Evolutionary conservation across 2,329 filamentous ascomycete species (phyloP).

Genomic region (Onygenales sp.): DNA sequence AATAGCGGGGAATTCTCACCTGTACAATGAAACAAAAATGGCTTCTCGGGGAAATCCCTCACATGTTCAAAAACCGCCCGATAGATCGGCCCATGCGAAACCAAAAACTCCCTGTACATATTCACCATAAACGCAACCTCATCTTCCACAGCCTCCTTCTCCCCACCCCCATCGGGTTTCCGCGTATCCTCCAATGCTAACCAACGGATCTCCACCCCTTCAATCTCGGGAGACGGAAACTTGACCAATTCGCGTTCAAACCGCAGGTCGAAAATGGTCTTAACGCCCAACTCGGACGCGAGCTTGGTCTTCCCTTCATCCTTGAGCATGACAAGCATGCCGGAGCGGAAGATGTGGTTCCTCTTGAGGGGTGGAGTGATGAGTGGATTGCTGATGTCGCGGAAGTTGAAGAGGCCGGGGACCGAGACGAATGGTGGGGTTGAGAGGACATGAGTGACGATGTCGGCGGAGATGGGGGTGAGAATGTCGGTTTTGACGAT

Average conservation of each 20-base stretch:
- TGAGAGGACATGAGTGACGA: conserved; percentile 4
- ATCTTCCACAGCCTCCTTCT: conserved; percentile 40
- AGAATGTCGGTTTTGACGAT: conserved; percentile 7
- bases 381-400: conserved; percentile 50
- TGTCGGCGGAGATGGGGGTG: conserved; percentile 1
- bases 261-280: conserved; percentile 58
- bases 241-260: conserved; percentile 38
- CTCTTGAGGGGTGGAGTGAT: conserved; percentile 22
- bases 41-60: conserved; percentile 31
- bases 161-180: conserved; percentile 44
- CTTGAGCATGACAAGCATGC: conserved; percentile 53
- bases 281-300: conserved; percentile 45
- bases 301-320: conserved; percentile 45
- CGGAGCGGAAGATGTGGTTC: conserved; percentile 57
- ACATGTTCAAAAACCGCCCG: conserved; percentile 51
- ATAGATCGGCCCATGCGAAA: conserved; percentile 51
- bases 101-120: conserved; percentile 58
- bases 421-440: conserved; percentile 19
- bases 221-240: conserved; percentile 36
- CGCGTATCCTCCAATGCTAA: conserved; percentile 51
- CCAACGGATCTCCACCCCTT: conserved; percentile 47
- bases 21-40: conserved; percentile 61
- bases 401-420: conserved; percentile 55
- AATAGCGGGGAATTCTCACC: conserved; percentile 27
- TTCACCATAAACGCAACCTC: conserved; percentile 45